Conservation (phyloP, 2,329 filamentous ascomycete genomes). For the Neurospora crassa region DNA sequence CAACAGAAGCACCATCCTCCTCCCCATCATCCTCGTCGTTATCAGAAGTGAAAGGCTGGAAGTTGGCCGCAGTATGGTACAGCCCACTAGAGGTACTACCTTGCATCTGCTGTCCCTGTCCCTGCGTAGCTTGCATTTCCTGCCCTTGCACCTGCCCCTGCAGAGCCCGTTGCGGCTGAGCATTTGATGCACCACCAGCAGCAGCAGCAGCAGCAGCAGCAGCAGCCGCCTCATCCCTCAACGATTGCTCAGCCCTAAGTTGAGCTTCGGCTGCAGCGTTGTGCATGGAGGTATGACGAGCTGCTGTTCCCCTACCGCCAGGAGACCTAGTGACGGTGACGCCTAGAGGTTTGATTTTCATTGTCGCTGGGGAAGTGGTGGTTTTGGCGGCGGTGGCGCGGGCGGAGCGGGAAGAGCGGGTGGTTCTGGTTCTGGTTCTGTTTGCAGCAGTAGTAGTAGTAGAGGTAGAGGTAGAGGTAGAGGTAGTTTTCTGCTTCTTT, state of each 20-base stretch:
- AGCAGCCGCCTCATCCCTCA: neutral
- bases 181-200: too few species aligned
- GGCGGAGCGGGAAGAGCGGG: neutral
- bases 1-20: neutral
- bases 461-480: too few species aligned
- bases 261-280: neutral
- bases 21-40: neutral
- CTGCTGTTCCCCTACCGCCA: neutral
- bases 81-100: neutral
- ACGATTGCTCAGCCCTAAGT: neutral
- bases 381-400: neutral
- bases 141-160: neutral
- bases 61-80: neutral
- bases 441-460: too few species aligned
- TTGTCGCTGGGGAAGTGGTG: neutral
- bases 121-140: too few species aligned
- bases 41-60: neutral
- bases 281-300: neutral
- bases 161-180: neutral
- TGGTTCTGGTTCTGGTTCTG: neutral
- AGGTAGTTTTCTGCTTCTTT: neutral
- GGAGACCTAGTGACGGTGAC: neutral
- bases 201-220: too few species aligned
- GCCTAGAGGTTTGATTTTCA: neutral
- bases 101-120: neutral